Evolutionary conservation across 2,329 filamentous ascomycete species (phyloP).

Genomic region (Ophidiomyces ophidiicola): DNA sequence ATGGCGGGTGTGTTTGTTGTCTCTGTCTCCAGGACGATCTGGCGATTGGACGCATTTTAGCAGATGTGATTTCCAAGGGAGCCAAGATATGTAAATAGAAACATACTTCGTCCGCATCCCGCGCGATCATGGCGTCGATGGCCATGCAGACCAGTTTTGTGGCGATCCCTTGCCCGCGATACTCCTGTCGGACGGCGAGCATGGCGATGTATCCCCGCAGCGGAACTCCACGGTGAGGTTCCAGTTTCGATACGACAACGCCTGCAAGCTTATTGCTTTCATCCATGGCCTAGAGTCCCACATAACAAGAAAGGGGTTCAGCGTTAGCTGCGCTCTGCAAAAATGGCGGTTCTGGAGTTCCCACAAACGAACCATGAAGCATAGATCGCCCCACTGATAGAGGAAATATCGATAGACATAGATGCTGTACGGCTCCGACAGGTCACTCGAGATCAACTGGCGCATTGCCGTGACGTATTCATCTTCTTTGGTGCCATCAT

Average conservation of each 20-base stretch:
- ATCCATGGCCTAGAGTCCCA: slow-evolving; percentile 37
- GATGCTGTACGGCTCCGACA: slow-evolving; percentile 97
- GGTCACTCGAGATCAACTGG: slow-evolving; percentile 83
- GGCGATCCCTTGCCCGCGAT: slow-evolving; percentile 75
- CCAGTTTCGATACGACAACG: slow-evolving; percentile 89
- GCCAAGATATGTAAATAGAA: not conserved
- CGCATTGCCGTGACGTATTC: slow-evolving; percentile 73
- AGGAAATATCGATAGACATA: slow-evolving; percentile 98
- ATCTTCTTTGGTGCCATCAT: slow-evolving; percentile 47
- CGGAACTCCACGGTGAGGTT: slow-evolving; percentile 75
- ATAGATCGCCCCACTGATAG: slow-evolving; percentile 96
- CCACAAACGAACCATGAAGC: slow-evolving; percentile 60
- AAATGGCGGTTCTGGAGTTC: not conserved
- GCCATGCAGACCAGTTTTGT: slow-evolving; percentile 79
- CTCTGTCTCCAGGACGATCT: slow-evolving; percentile 88
- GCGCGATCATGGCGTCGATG: slow-evolving; percentile 76
- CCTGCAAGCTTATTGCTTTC: slow-evolving; percentile 55
- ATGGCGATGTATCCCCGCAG: slow-evolving; percentile 94
- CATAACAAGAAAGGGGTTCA: not conserved
- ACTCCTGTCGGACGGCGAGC: slow-evolving; percentile 74
- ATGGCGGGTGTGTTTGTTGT: slow-evolving; percentile 83
- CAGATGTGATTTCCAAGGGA: not conserved
- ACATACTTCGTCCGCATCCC: slow-evolving; percentile 67
- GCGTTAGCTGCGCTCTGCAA: not conserved
- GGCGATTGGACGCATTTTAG: not conserved